Evolutionary conservation across 148 eudicot genomes (phyloP), one percentile per base, ranked within the genome.

Genomic region (Chenopodium berlandieri): DNA sequence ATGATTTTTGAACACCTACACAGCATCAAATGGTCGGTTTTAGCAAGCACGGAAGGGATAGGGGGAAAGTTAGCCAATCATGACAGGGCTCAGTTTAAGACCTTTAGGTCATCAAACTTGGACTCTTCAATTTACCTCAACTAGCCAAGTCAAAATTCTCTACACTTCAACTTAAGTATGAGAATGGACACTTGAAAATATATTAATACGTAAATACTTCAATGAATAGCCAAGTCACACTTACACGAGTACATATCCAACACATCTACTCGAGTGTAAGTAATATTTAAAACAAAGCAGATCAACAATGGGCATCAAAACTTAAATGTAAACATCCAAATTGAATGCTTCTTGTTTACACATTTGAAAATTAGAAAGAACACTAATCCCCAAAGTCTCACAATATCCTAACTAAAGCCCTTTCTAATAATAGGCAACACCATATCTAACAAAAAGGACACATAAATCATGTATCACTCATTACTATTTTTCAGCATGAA

Each of bases 1-100:
- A 47, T 97, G 94, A 79, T 97, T 97, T 80, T 97, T 97, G 86
- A 97, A 97, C 31, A 97, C 92, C 99, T 94, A 77, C 58, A 87
- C 47, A 79, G 2, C 58, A 69, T 40, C 69, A 56, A 85, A 44
- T 34, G 7, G 62, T 50, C 3, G 31, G 20, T 19, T 64, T 56
- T 0, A 17, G 71, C 58, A 16, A 40, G 13, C 1, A 9, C 6
- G 9, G 12, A 47, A 73, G 9, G 76, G 58, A 27, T 73, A 27
- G 30, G 13, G 44, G 22, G 62, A 37, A 72, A 20, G 48, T 72
- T 72, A 44, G 30, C 32, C 48, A 72, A 10, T 11, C 17, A 72
- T 46, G n/a, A 72, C n/a, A 27, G 44, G 75, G 52, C 23, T 40
- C 31, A 27, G 19, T 40, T 40, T 40, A 0, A 40, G 44, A 40